phyloP scores from a whole-genome alignment of 176 grass and related monocot genomes.

The Aegilops bicornis region DNA sequence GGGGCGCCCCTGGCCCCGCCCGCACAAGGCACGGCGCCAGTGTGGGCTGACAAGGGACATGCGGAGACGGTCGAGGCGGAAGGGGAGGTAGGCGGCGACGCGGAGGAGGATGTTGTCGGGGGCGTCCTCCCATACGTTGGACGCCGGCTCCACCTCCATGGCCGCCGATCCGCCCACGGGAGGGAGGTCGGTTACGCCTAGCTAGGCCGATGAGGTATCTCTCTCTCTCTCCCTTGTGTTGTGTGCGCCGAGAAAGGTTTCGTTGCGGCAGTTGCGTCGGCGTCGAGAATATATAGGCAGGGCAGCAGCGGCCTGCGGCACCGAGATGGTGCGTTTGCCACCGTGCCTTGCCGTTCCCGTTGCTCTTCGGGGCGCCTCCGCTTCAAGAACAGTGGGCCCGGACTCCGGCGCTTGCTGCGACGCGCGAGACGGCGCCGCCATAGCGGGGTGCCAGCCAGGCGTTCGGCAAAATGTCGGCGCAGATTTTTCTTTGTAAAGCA shows the following conservation, averaged over 20 bases:
- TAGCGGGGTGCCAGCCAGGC: neutral
- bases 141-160: neutral
- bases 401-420: too few species aligned
- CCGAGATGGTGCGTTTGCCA: neutral
- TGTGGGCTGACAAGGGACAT: conserved; percentile 16
- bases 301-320: neutral
- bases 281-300: conserved; percentile 17
- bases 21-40: conserved; percentile 8
- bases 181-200: neutral
- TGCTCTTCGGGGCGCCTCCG: neutral
- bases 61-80: conserved; percentile 34
- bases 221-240: neutral
- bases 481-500: too few species aligned
- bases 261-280: neutral
- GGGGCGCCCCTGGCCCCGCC: neutral
- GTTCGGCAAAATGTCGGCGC: conserved; percentile 29
- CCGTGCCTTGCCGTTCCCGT: too few species aligned
- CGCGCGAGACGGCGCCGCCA: neutral
- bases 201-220: neutral
- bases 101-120: conserved; percentile 32
- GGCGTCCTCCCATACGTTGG: conserved; percentile 4
- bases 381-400: neutral
- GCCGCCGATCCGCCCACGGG: neutral
- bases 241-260: neutral
- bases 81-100: conserved; percentile 26